Evolutionary conservation across 208 protist species (phyloP), one percentile per base, ranked within the genome.

Genomic region (Crithidia acanthocephali): DNA sequence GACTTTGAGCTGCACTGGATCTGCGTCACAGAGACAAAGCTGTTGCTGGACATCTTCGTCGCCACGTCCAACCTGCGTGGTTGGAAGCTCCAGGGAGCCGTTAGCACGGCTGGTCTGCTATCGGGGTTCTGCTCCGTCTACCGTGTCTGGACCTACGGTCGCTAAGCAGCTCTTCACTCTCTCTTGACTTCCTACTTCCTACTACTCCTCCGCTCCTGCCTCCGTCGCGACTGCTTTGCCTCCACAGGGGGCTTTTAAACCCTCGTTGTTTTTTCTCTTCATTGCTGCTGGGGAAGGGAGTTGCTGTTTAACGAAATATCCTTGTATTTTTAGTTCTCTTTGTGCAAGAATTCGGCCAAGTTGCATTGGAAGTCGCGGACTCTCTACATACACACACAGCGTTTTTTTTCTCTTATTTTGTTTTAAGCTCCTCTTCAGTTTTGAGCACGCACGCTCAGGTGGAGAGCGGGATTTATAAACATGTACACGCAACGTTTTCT

Each of bases 1-100:
- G 89, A 97, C 71, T 95, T 95, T 77, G 92, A 94, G 63, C 79
- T 97, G 40, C 92, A 97, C 64, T 97, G 92, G 90, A 88, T 95
- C 65, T 94, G 80, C 69, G 89, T 97, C 11, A 97, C 92, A 11
- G 81, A 97, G 70, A 77, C 84, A 15, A 97, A 97, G 64, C 80
- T 97, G 27, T 75, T 97, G 23, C 74, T 94, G 32, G 92, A 97
- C 70, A 88, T 95, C 50, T 97, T 97, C 68, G 92, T 97, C 0
- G 92, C 89, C 18, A 68, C 83, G 13, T 85, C 86, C 30, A 86
- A 85, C 53, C 22, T 93, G 47, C 68, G 74, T 16, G 61, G 59
- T 2, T 97, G 87, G 87, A 87, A 90, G 32, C 69, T 84, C 25
- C 84, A 91, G 62, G 87, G 87, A 0, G 63, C 81, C 2, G 81